Base-by-base conservation (phyloP, 352 stramenopile genomes). In the Pythium guiyangense region DNA sequence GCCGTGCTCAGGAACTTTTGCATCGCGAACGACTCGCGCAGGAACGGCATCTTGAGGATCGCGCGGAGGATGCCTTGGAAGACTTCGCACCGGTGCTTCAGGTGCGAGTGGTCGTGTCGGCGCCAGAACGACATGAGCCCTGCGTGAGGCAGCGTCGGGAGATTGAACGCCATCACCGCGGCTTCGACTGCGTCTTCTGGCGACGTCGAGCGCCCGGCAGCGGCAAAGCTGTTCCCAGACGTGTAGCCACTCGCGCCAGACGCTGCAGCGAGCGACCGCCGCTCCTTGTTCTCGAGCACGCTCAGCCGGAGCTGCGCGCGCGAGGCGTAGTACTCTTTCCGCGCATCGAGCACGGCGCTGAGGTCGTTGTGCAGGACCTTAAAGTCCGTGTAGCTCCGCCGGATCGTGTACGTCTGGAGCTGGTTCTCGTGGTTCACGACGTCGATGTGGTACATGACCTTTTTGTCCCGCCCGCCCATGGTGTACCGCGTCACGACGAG, bases 371-470 rank as follows among this genome's bases (percentile, higher is more conserved):
- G 77, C 12, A 94, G 72, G 22, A 81, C 63, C 67, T 90, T 90
- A 52, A 94, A 94, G 60, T 90, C 82, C 43, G 78, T 86, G 64
- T 90, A 94, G 50, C 84, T 89, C 26, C 82, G 82, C 9, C 84
- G 80, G 66, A 94, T 94, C 17, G 84, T 94, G 62, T 94, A 94
- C 25, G 84, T 92, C 57, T 84, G 74, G 27, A 93, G 72, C 29
- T 85, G 77, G 49, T 72, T 83, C 54, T 90, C 72, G 49, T 76
- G 73, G 62, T 80, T 69, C 44, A 87, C 72, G 42, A 94, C 79
- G 63, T 94, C 84, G 51, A 94, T 88, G 64, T 94, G 84, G 64
- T 92, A 94, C 84, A 94, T 90, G 54, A 92, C 84, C 40, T 79
- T 84, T 70, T 88, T 91, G 66, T 91, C 81, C 10, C 66, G 64